Evolutionary conservation across 345 rosid genomes (phyloP).

Genomic region (Pistacia atlantica): DNA sequence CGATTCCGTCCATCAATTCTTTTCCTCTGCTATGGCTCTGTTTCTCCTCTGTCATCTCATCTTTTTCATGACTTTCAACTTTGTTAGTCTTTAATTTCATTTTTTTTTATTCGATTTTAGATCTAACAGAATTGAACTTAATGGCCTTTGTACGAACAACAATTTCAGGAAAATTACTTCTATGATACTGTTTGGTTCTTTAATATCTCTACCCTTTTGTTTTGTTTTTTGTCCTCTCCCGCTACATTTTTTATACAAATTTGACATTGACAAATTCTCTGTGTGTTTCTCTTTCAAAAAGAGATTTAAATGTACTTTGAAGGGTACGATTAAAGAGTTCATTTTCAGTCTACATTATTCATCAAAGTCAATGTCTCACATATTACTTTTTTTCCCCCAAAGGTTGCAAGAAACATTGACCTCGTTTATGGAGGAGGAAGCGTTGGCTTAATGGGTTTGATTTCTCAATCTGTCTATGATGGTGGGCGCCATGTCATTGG

Average conservation of each 20-base stretch:
- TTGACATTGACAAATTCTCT: slow-evolving; percentile 9
- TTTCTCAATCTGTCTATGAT: slow-evolving; percentile 76
- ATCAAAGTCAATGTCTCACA: neutral
- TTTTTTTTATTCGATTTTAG: neutral
- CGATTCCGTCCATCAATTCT: neutral
- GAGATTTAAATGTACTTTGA: slow-evolving; percentile 1
- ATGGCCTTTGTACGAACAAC: neutral
- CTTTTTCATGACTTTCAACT: neutral
- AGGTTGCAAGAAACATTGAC: slow-evolving; percentile 87
- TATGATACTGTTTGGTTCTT: neutral
- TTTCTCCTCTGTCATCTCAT: neutral
- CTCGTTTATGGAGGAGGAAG: slow-evolving; percentile 98
- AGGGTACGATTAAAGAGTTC: neutral
- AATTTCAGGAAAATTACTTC: neutral
- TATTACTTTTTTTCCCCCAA: slow-evolving; percentile 1
- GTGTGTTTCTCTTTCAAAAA: neutral
- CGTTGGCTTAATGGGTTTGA: slow-evolving; percentile 87
- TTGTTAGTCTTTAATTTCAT: neutral
- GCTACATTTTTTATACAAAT: neutral
- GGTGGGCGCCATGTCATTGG: slow-evolving; percentile 96
- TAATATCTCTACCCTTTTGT: neutral
- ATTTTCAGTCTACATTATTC: neutral
- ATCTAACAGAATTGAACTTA: slow-evolving; percentile 4
- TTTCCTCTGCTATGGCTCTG: slow-evolving; percentile 12
- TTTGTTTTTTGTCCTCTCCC: neutral